Base-by-base conservation (phyloP, 306 rosid genomes). In the Hippophae gyantsensis region DNA sequence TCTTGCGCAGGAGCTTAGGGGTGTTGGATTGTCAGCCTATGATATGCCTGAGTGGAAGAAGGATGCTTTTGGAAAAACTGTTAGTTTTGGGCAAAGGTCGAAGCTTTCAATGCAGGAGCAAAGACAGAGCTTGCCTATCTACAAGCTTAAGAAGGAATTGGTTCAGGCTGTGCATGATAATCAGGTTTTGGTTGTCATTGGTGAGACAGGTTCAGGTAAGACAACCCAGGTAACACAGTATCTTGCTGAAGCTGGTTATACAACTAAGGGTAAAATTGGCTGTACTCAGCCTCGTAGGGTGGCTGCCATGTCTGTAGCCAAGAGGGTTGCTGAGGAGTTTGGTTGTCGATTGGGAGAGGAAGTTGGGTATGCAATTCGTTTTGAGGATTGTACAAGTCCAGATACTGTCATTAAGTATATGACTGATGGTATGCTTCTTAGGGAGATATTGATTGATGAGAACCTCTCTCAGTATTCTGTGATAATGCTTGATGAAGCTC, bases 21-120 rank as follows among this genome's bases (percentile, higher is more conserved):
- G 96, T 49, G 94, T 89, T 73, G 96, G 96, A 18, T 75, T 89
- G 62, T 85, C 94, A 0, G 96, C 94, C 64, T 89, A 85, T 64
- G 94, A 89, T 68, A 82, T 85, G 94, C 96, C 94, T 0, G 94
- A 85, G 64, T 88, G 94, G 96, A 88, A 88, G 87, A 88, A 88
- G 72, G 96, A 88, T 62, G 94, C 96, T 56, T 88, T 82, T 73
- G 96, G 96, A 47, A 88, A 88, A 66, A 78, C 93, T n/a, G 74
- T 88, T 56, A 81, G 86, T 56, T 88, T 88, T 67, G 94, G 94
- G 66, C 94, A 88, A 74, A 80, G 89, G 71, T 88, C 94, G 57
- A 85, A 88, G 86, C 94, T 88, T 57, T 88, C 94, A 63, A 72
- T 88, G 63, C 94, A 85, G 74, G 96, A 86, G 52, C 87, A 79